Evolutionary conservation across 306 rosid genomes (phyloP), one percentile per base, ranked within the genome.

Genomic region (Dryas drummondii): DNA sequence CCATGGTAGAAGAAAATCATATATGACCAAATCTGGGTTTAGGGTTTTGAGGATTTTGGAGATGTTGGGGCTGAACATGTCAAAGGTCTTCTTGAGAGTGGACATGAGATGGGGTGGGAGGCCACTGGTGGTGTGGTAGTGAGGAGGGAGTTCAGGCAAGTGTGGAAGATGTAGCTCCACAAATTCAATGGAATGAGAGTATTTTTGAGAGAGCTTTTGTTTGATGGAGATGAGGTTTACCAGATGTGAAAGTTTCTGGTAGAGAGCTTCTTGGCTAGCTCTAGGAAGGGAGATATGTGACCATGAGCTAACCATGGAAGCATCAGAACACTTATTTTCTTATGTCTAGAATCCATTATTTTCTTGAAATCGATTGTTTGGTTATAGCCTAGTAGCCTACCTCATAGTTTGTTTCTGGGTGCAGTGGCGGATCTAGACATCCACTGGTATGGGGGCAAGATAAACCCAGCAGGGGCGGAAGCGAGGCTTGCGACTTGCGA

Each of bases 261-360:
- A 0, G 70, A 4, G 6, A 82, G 86, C 46, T 41, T 62, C 68
- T 82, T 82, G 4, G 86, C 51, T 26, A 82, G 82, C 82, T 82
- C 82, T 13, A 75, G 44, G 72, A 53, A 82, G 1, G 86, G 86
- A 2, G 83, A 82, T 27, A 78, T 73, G 70, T 78, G 86, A 51
- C 85, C 85, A 5, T 82, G 82, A 54, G 85, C 85, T 32, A 78
- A 26, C 82, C 85, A 82, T 62, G 82, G 86, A 5, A 74, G 66
- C 80, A 78, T 78, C 12, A 78, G 54, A 40, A 82, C 41, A 4
- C 45, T 54, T 45, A 47, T 9, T 17, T 3, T 56, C 7, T 17
- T 9, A 12, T 56, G 62, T 3, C 13, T 5, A 56, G 40, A 56
- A 56, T 56, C 6, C 62, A 56, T 56, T 17, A 11, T 51, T 51